A percentile compares a stretch with the other conserved stretches of the same genome.
phyloP scores from a whole-genome alignment of 306 rosid species.

The Acmispon strigosus region DNA sequence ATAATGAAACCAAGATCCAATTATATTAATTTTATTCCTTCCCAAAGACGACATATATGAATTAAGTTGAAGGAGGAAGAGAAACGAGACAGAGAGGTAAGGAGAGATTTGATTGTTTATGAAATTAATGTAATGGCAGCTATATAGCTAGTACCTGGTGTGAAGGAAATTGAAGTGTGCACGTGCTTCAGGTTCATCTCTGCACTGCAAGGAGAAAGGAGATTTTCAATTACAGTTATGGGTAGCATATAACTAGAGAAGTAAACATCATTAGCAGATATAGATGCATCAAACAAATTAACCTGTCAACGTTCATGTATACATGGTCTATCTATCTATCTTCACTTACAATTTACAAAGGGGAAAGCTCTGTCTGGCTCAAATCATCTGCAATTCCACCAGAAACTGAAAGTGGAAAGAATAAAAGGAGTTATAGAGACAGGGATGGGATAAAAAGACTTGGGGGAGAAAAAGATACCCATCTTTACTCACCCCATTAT shows the following conservation, averaged over 20 bases:
- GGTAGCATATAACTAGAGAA: background rate
- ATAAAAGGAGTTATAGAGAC: slow-evolving; percentile 26
- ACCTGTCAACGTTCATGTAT: slow-evolving; percentile 22
- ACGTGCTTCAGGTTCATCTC: slow-evolving; percentile 72
- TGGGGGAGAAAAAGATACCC: slow-evolving; percentile 49
- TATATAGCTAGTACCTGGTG: slow-evolving; percentile 42
- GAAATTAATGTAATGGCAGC: slow-evolving; percentile 17
- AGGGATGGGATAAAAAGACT: slow-evolving; percentile 41
- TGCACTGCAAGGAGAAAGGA: slow-evolving; percentile 36
- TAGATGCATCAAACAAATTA: slow-evolving; percentile 29
- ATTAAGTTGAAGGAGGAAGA: background rate
- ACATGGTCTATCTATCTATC: slow-evolving; percentile 27
- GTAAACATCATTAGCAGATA: slow-evolving; percentile 24
- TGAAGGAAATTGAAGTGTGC: slow-evolving; percentile 67
- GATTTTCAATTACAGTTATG: slow-evolving; percentile 20
- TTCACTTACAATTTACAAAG: slow-evolving; percentile 23
- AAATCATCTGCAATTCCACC: slow-evolving; percentile 54
- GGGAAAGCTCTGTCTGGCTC: slow-evolving; percentile 57
- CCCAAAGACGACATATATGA: no score
- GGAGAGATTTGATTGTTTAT: background rate
- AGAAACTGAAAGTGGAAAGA: slow-evolving; percentile 33
- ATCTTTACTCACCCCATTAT: slow-evolving; percentile 67
- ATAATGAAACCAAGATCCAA: no score
- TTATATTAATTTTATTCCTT: no score
- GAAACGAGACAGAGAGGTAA: slow-evolving; percentile 9